phyloP scores from a whole-genome alignment of 2,329 filamentous ascomycete species.

The Lecanicillium sp. region DNA sequence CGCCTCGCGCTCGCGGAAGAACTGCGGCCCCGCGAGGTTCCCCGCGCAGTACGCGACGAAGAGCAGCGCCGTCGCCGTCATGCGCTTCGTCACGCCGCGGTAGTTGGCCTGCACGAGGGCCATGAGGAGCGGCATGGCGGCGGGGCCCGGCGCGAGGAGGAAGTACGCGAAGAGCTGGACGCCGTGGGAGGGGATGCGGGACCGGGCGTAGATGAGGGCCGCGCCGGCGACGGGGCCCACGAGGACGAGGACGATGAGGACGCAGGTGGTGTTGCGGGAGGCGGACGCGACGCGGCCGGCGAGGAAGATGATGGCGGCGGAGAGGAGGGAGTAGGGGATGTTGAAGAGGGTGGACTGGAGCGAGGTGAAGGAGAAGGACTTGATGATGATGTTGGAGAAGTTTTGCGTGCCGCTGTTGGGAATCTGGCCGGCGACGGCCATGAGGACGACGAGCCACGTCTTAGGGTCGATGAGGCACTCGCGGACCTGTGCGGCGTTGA shows the following conservation, averaged over 20 bases:
- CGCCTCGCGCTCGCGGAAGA: conserved; percentile 44
- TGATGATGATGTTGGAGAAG: conserved; percentile 52
- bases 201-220: conserved; percentile 45
- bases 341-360: conserved; percentile 51
- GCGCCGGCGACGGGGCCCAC: conserved; percentile 46
- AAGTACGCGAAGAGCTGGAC: conserved; percentile 53
- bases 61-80: conserved; percentile 50
- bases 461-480: conserved; percentile 54
- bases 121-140: conserved; percentile 49
- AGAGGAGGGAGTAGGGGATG: conserved; percentile 52
- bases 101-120: conserved; percentile 51
- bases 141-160: conserved; percentile 46
- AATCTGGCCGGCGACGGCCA: conserved; percentile 50
- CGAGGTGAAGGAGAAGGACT: conserved; percentile 49
- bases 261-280: conserved; percentile 44
- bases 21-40: conserved; percentile 51
- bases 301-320: conserved; percentile 40
- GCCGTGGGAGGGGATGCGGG: conserved; percentile 30
- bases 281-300: conserved; percentile 46
- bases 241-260: conserved; percentile 45
- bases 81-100: conserved; percentile 53
- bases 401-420: conserved; percentile 57
- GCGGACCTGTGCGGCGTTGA: conserved; percentile 43
- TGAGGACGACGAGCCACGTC: conserved; percentile 51
- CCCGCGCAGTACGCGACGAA: conserved; percentile 51